Evolutionary conservation across 495 filamentous ascomycete species (phyloP).

Genomic region (Podospora appendiculata): DNA sequence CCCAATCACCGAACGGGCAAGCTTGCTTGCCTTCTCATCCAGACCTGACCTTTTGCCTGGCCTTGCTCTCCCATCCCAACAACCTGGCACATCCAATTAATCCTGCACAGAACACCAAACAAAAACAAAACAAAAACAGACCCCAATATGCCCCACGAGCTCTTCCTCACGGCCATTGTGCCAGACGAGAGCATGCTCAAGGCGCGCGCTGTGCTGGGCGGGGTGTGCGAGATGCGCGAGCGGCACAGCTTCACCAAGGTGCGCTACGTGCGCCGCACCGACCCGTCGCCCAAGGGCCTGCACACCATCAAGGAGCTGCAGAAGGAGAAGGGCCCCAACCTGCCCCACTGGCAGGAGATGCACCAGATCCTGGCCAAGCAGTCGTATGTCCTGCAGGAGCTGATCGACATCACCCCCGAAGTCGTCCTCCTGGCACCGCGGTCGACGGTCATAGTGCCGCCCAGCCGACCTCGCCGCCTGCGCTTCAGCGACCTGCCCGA

Average conservation of each 20-base stretch:
- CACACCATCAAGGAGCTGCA: conserved; percentile 23
- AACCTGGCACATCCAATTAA: too few relatives aligned
- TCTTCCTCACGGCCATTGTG: conserved; percentile 33
- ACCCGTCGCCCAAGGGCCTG: conserved; percentile 9
- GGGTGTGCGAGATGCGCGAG: conserved; percentile 32
- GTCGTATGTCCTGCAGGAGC: conserved; percentile 31
- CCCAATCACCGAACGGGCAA: too few relatives aligned
- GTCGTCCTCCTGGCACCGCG: conserved; percentile 6
- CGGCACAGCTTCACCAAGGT: conserved; percentile 26
- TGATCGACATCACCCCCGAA: conserved; percentile 29
- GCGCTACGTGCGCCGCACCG: conserved; percentile 25
- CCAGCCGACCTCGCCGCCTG: conserved; percentile 9
- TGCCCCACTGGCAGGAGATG: conserved; percentile 29
- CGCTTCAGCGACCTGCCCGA: conserved; percentile 39
- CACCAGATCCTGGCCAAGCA: conserved; percentile 29
- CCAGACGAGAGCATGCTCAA: conserved; percentile 21
- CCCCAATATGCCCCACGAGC: conserved; percentile 21
- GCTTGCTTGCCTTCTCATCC: too few relatives aligned
- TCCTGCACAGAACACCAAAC: too few relatives aligned
- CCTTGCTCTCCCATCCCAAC: too few relatives aligned
- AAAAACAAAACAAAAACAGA: too few relatives aligned
- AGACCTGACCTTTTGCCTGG: too few relatives aligned
- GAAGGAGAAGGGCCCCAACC: conserved; percentile 19
- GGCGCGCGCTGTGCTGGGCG: conserved; percentile 31
- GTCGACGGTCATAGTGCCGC: not conserved